Evolutionary conservation across 1,284 basidiomycete genomes (phyloP).

Genomic region (Calocybe gambosa): DNA sequence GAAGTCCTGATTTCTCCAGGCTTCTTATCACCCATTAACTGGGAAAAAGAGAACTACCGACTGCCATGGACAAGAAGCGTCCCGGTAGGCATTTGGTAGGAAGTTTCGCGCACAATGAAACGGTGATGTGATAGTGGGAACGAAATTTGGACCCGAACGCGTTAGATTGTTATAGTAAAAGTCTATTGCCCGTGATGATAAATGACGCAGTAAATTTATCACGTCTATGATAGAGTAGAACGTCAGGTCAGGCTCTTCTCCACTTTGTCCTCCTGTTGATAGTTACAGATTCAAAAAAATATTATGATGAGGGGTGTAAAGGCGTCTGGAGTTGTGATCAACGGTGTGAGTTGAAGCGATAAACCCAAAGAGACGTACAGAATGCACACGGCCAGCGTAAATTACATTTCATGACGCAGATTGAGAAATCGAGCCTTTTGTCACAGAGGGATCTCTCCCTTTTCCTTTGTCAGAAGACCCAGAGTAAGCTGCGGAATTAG

Average conservation of each 20-base stretch:
- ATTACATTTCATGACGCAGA: slow-evolving; percentile 10
- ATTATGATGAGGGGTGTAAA: slow-evolving; percentile 11
- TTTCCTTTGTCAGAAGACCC: slow-evolving; percentile 28
- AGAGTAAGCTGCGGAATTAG: slow-evolving; percentile 13
- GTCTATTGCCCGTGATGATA: not conserved
- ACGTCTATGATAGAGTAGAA: slow-evolving; percentile 13
- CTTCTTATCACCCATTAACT: slow-evolving; percentile 2
- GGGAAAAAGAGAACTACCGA: not conserved
- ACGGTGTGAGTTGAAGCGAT: not conserved
- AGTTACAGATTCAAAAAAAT: slow-evolving; percentile 2
- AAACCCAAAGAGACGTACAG: slow-evolving; percentile 4
- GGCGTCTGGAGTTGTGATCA: slow-evolving; percentile 4
- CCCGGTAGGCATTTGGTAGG: not conserved
- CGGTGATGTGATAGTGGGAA: not conserved
- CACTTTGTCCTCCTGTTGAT: slow-evolving; percentile 4
- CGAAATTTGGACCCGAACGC: not conserved
- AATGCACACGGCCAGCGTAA: slow-evolving; percentile 1
- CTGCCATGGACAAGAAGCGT: not conserved
- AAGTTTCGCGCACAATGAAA: not conserved
- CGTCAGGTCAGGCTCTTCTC: not conserved
- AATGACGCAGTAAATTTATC: slow-evolving; percentile 3
- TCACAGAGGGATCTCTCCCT: slow-evolving; percentile 21
- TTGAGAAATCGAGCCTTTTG: slow-evolving; percentile 18
- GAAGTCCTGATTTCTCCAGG: not conserved
- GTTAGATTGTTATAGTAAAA: not conserved